Percentiles rank a stretch among this genome's conserved stretches.
Evolutionary conservation across 139 green algal genomes (phyloP).

Genomic region (Marvania coccoides): DNA sequence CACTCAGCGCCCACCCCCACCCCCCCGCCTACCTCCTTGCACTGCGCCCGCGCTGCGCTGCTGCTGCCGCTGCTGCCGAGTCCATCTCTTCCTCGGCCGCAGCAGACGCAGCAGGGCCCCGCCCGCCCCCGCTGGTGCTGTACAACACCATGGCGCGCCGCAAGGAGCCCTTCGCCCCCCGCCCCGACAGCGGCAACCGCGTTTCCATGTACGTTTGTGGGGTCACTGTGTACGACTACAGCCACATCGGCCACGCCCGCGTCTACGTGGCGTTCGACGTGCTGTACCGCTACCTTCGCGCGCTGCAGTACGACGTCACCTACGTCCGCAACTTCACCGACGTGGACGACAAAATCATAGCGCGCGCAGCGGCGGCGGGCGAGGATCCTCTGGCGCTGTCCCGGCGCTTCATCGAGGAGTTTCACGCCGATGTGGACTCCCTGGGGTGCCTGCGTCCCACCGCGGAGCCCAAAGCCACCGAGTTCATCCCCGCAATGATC

Average conservation of each 20-base stretch:
- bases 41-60: too few species aligned
- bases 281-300: constrained; percentile 68
- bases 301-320: constrained; percentile 60
- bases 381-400: constrained; percentile 65
- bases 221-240: constrained; percentile 90
- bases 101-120: not conserved
- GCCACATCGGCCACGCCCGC: constrained; percentile 93
- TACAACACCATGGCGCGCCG: constrained; percentile 80
- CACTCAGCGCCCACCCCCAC: too few species aligned
- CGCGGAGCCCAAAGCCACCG: constrained; percentile 84
- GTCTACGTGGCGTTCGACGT: constrained; percentile 95
- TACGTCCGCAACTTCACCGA: constrained; percentile 74
- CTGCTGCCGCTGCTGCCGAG: not conserved
- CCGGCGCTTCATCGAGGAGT: constrained; percentile 84
- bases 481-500: constrained; percentile 84
- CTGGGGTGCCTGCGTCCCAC: constrained; percentile 79
- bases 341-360: constrained; percentile 99
- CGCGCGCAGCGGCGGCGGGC: constrained; percentile 54
- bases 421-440: constrained; percentile 80
- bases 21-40: not conserved
- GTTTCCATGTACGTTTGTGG: constrained; percentile 98
- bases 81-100: not conserved
- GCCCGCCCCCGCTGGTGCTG: constrained; percentile 28
- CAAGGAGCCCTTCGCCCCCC: constrained; percentile 78
- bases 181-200: constrained; percentile 19